Evolutionary conservation across 1,284 basidiomycete species (phyloP).

Genomic region (Tilletia walkeri): DNA sequence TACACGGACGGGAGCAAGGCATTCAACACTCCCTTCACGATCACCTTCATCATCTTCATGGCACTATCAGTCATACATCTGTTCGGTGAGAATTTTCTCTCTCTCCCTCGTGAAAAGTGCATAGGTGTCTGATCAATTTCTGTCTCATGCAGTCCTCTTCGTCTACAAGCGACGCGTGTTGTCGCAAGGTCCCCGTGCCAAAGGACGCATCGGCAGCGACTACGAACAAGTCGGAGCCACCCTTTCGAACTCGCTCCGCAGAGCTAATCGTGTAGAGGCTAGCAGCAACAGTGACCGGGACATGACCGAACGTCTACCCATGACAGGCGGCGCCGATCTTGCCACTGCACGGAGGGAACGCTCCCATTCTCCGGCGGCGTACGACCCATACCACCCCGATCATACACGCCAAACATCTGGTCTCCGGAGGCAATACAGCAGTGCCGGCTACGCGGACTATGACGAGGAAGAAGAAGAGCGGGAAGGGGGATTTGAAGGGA

Average conservation of each 20-base stretch:
- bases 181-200: background rate
- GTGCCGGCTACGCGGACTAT: slow-evolving; percentile 1
- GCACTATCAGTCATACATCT: background rate
- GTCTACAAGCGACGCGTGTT: background rate
- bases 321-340: background rate
- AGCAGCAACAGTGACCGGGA: background rate
- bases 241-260: slow-evolving; percentile 1
- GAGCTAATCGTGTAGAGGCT: background rate
- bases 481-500: background rate
- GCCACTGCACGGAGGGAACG: background rate
- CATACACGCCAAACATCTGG: background rate
- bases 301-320: background rate
- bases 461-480: slow-evolving; percentile 2
- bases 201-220: slow-evolving; percentile 6
- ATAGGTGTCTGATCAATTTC: too few species aligned
- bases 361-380: background rate
- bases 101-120: too few species aligned
- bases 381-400: background rate
- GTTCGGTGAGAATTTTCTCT: background rate
- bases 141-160: background rate
- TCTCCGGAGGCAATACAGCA: slow-evolving; percentile 2
- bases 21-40: slow-evolving; percentile 12
- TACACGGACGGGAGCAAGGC: slow-evolving; percentile 3
- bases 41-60: slow-evolving; percentile 10
- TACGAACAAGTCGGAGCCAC: slow-evolving; percentile 8